phyloP scores from a whole-genome alignment of 2,329 filamentous ascomycete genomes.

The Colletotrichum lentis region DNA sequence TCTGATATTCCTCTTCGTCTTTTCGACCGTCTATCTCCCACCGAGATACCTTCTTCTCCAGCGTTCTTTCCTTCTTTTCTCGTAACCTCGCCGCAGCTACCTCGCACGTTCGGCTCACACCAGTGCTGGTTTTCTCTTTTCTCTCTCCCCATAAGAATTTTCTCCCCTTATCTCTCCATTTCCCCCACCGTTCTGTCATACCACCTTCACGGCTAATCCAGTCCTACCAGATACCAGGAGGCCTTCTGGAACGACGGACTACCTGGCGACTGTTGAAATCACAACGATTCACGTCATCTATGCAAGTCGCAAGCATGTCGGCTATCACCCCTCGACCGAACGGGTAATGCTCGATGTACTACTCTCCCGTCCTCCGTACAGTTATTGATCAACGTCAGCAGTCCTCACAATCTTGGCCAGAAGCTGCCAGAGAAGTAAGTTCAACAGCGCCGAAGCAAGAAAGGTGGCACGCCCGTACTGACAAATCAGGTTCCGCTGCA shows the following conservation, averaged over 20 bases:
- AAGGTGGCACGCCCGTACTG: not conserved
- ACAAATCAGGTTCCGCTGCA: conserved; percentile 47
- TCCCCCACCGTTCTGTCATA: not conserved
- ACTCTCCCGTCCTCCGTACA: not conserved
- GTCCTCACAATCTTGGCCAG: conserved; percentile 11
- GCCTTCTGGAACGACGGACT: not conserved
- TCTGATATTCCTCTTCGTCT: not conserved
- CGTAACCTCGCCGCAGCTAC: not conserved
- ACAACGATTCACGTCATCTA: not conserved
- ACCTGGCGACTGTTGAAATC: not conserved
- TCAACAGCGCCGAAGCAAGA: too few species aligned
- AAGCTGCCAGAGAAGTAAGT: conserved; percentile 29
- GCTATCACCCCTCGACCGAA: conserved; percentile 4
- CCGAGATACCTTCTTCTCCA: not conserved
- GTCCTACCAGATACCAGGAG: too few species aligned
- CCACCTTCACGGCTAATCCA: not conserved
- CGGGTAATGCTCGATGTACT: conserved; percentile 5
- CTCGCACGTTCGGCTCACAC: not conserved
- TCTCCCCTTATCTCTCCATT: too few species aligned
- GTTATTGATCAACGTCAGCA: not conserved
- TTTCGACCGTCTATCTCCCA: not conserved
- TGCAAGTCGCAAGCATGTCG: not conserved
- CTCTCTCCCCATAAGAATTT: not conserved
- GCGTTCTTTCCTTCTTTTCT: not conserved
- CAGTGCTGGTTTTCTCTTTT: not conserved